Evolutionary conservation across 2,329 filamentous ascomycete species (phyloP), one percentile per base, ranked within the genome.

Genomic region (Penicillium sp.): DNA sequence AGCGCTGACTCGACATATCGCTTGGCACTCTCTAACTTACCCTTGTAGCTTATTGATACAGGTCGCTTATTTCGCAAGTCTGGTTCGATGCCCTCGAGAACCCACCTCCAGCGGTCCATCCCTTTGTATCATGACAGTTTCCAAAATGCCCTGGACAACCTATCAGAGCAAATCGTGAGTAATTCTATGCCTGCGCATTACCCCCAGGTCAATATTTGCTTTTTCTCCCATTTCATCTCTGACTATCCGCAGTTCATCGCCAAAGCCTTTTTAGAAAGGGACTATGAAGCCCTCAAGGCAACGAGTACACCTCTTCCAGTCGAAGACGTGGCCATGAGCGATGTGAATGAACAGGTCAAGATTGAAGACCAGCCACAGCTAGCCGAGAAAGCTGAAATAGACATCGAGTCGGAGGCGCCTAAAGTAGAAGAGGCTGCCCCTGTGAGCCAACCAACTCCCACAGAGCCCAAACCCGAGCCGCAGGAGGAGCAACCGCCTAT

Each of bases 151-250:
- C 55, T 77, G 22, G 75, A 77, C 54, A 67, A 65, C 43, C 62
- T 77, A 27, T 75, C 73, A 10, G 71, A 77, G 52, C 73, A 77
- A 54, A 76, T 77, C 60, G 75, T 77, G 69, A 51, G 73, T 64
- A 31, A 22, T 32, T 18, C 14, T 14, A 22, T 14, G 16, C 27
- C 13, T 38, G 45, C 47, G 32, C 10, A 21, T 32, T n/a, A 47
- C 40, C 11, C 32, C n/a, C 21, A 40, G 2, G 34, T 45, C 24
- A 43, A 29, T 42, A n/a, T 18, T 47, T 52, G 39, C 34, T 44
- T 45, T 52, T 49, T 39, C 21, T 52, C 22, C n/a, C 21, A 10
- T 16, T 7, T 18, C 4, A 8, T 36, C 24, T 43, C 57, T 65
- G 39, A 65, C 45, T 2, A 24, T 36, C 22, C 29, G 36, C 55